Percentiles rank a stretch among this genome's conserved stretches.
Evolutionary conservation across 2,329 filamentous ascomycete species (phyloP).

Genomic region (Aspergillaceae sp.): DNA sequence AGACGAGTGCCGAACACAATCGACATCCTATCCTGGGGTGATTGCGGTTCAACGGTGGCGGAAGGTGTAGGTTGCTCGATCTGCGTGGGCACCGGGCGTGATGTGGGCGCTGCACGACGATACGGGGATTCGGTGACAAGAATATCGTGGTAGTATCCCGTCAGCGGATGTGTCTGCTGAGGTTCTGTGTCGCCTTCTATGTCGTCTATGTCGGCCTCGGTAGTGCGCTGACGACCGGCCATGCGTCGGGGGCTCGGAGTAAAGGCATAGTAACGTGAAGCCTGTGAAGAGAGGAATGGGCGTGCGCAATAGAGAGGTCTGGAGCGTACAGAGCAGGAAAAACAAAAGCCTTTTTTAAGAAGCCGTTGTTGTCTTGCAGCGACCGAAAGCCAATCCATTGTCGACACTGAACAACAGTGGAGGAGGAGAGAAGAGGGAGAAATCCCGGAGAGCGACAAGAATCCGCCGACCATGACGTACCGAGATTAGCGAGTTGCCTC

Average conservation of each 20-base stretch:
- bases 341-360: slow-evolving; percentile 2
- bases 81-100: slow-evolving; percentile 7
- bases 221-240: slow-evolving; percentile 10
- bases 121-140: slow-evolving; percentile 25
- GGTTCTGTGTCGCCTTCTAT: not conserved
- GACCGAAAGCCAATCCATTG: slow-evolving; percentile 21
- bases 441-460: not conserved
- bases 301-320: not conserved
- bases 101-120: slow-evolving; percentile 10
- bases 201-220: slow-evolving; percentile 8
- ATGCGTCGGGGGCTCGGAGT: slow-evolving; percentile 13
- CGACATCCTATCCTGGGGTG: slow-evolving; percentile 44
- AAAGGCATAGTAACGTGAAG: slow-evolving; percentile 12
- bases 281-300: not conserved
- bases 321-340: not conserved
- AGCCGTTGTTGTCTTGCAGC: slow-evolving; percentile 12
- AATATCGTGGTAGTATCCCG: slow-evolving; percentile 39
- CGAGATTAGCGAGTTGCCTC: not conserved
- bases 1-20: slow-evolving; percentile 77
- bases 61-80: slow-evolving; percentile 13
- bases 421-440: not conserved
- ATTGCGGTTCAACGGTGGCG: slow-evolving; percentile 14
- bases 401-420: not conserved
- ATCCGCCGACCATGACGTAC: not conserved
- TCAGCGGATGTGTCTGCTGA: slow-evolving; percentile 32